These are phyloP conservation scores for Hypomontagnella monticulosa DNA, from an alignment of 495 filamentous ascomycete genomes.

Conservation along the genomic window DNA sequence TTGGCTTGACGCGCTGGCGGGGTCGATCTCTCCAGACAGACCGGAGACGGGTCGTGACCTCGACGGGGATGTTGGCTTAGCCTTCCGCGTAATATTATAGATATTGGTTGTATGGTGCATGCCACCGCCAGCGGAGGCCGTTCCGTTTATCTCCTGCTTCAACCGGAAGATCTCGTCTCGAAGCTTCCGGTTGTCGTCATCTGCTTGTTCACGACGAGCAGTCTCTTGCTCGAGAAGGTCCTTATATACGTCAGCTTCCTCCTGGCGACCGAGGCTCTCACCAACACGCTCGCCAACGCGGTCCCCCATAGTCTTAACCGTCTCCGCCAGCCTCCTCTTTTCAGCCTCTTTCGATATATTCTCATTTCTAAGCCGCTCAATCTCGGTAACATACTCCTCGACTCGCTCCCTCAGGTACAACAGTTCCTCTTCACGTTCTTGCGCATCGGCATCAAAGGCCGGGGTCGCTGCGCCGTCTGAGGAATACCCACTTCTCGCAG, in stretches of 20 bases:
- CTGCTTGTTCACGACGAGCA: slow-evolving; percentile 85
- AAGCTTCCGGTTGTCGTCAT: slow-evolving; percentile 85
- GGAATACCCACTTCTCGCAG: slow-evolving; percentile 55
- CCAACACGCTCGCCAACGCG: slow-evolving; percentile 63
- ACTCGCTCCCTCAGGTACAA: slow-evolving; percentile 82
- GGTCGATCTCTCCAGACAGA: slow-evolving; percentile 64
- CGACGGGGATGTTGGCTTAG: slow-evolving; percentile 65
- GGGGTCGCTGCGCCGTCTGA: slow-evolving; percentile 61
- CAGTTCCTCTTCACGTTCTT: slow-evolving; percentile 85
- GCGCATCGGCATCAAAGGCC: slow-evolving; percentile 65
- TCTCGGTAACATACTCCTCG: slow-evolving; percentile 81
- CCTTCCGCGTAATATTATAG: slow-evolving; percentile 69
- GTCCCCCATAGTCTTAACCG: slow-evolving; percentile 77
- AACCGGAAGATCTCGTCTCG: slow-evolving; percentile 84
- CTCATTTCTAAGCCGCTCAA: slow-evolving; percentile 83
- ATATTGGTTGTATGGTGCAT: slow-evolving; percentile 67
- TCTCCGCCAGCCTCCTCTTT: slow-evolving; percentile 81
- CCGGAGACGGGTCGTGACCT: slow-evolving; percentile 72
- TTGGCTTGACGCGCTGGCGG: slow-evolving; percentile 64
- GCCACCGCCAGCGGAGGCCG: slow-evolving; percentile 44
- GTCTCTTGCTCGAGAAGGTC: slow-evolving; percentile 96
- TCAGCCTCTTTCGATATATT: slow-evolving; percentile 78
- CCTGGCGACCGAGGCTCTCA: slow-evolving; percentile 76
- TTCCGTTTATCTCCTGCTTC: slow-evolving; percentile 66
- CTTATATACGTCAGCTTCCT: slow-evolving; percentile 93